Evolutionary conservation across 2,329 filamentous ascomycete genomes (phyloP), one percentile per base, ranked within the genome.

Genomic region (Aspergillus proliferans): DNA sequence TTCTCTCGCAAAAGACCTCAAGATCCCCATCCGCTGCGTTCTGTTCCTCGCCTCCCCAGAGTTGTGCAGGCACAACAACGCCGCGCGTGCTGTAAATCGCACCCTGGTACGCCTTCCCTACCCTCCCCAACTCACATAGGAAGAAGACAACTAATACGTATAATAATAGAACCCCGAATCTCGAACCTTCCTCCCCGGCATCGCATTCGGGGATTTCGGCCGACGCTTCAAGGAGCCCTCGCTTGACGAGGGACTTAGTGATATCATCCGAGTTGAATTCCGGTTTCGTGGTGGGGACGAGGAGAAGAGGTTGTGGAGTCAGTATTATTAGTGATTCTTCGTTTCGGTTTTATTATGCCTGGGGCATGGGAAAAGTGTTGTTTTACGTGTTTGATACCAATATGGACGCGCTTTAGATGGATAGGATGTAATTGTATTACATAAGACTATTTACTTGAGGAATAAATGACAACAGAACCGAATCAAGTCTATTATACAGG

Each of bases 21-120:
- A 80, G 3, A 76, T 94, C 2, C 85, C 87, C 2, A 86, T 95
- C 58, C 86, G 92, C 43, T 95, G 92, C 63, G 76, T 97, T 8
- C 86, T 87, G 69, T 93, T 98, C 72, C 86, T 84, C 46, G 86
- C 89, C 10, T 76, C 84, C 1, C 68, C 83, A 22, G 77, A 80
- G 40, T 66, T 95, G 7, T 83, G 81, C 67, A 83, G 90, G 65
- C 93, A 98, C 72, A 98, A 98, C 64, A 87, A 95, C 63, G 82
- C 81, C 1, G 87, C 95, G 44, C 81, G 93, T 52, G 82, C 89
- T 1, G 73, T 91, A 56, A 80, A 76, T 54, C 65, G 66, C 46
- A 58, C 62, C 43, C 49, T 71, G 26, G 69, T 73, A 60, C 42
- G 66, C 12, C 30, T 52, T 19, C 38, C 46, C 33, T 43, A 45